These are phyloP conservation scores for Ordospora colligata DNA, from an alignment of 371 early-diverging fungal genomes.

Conservation along the genomic window DNA sequence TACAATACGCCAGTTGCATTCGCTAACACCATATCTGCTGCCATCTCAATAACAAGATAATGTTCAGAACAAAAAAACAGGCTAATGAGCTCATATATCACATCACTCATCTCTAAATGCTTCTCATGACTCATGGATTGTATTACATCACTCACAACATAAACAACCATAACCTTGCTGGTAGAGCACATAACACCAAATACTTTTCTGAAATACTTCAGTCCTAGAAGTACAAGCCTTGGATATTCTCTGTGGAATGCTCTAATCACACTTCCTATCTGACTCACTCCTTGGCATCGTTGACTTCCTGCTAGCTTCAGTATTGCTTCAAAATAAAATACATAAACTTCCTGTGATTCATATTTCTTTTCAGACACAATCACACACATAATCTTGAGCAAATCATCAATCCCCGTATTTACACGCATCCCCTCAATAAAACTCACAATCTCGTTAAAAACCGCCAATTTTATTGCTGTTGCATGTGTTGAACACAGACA, in stretches of 20 bases:
- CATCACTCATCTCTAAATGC: background rate
- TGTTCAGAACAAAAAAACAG: slow-evolving; percentile 6
- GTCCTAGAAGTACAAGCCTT: background rate
- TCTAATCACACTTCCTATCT: background rate
- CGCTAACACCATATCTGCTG: background rate
- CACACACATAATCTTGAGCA: background rate
- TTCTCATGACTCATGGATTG: background rate
- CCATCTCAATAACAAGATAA: background rate
- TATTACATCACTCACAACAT: background rate
- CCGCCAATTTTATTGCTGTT: background rate
- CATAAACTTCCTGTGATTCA: background rate
- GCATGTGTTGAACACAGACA: background rate
- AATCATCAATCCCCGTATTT: background rate
- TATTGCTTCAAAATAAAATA: background rate
- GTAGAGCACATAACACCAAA: background rate
- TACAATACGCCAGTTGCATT: background rate
- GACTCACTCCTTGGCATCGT: background rate
- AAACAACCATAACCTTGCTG: background rate
- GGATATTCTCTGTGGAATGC: background rate
- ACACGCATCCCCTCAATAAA: background rate
- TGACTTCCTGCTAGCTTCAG: background rate
- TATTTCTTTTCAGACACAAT: background rate
- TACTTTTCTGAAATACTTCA: background rate
- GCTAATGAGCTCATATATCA: background rate
- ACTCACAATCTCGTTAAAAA: background rate